Conservation (phyloP, 2,329 filamentous ascomycete genomes). For the Trichophyton simii region DNA sequence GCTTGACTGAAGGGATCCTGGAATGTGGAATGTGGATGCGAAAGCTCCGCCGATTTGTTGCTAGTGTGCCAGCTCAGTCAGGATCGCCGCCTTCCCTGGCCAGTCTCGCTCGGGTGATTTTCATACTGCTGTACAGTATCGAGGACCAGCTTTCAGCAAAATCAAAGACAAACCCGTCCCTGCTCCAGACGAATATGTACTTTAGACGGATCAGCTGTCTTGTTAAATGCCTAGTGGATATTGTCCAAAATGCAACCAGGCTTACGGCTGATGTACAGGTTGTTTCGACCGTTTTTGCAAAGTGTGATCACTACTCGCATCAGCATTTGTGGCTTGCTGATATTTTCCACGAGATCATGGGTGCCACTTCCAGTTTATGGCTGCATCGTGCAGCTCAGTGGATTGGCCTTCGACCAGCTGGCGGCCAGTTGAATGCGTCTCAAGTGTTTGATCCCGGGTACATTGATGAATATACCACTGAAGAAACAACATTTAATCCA, state of each 20-base stretch:
- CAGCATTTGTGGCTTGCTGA: slow-evolving; percentile 48
- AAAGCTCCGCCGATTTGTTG: slow-evolving; percentile 25
- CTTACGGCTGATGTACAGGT: slow-evolving; percentile 47
- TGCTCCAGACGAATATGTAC: slow-evolving; percentile 27
- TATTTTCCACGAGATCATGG: slow-evolving; percentile 55
- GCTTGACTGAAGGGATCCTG: slow-evolving; percentile 21
- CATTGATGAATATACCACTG: background rate
- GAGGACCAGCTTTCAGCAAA: slow-evolving; percentile 24
- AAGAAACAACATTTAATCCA: slow-evolving; percentile 38
- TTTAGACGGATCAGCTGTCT: slow-evolving; percentile 30
- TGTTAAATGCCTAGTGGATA: slow-evolving; percentile 24
- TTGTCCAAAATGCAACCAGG: slow-evolving; percentile 36
- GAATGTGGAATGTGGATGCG: slow-evolving; percentile 29
- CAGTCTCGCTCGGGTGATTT: slow-evolving; percentile 24
- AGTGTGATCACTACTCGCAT: slow-evolving; percentile 52
- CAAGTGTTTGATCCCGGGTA: background rate
- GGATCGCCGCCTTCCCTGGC: slow-evolving; percentile 23
- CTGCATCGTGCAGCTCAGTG: slow-evolving; percentile 57
- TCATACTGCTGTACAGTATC: slow-evolving; percentile 26
- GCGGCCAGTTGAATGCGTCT: background rate
- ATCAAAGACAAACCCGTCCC: slow-evolving; percentile 20
- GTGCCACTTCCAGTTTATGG: slow-evolving; percentile 53
- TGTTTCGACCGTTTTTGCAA: slow-evolving; percentile 49
- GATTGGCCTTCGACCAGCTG: slow-evolving; percentile 51
- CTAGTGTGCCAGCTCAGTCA: slow-evolving; percentile 17